Evolutionary conservation across 2,329 filamentous ascomycete species (phyloP).

Genomic region (Penicillium corylophilum): DNA sequence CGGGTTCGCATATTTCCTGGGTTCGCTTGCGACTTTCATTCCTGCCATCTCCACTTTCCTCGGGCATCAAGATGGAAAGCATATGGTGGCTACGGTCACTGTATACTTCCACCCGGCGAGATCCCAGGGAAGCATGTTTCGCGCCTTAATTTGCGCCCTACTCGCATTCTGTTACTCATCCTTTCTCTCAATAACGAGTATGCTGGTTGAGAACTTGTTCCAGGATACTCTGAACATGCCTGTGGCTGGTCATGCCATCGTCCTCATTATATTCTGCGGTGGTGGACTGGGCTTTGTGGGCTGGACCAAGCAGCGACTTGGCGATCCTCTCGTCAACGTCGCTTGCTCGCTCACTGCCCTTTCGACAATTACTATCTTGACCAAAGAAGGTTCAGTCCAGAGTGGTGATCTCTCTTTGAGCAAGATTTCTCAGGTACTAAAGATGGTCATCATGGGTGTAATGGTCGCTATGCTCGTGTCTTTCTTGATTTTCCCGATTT

Average conservation of each 20-base stretch:
- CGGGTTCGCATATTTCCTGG: conserved; percentile 82
- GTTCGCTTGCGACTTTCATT: conserved; percentile 82
- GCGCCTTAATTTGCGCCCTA: conserved; percentile 74
- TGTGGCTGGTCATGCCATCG: conserved; percentile 71
- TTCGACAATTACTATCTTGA: conserved; percentile 83
- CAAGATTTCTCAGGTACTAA: conserved; percentile 78
- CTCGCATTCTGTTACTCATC: conserved; percentile 77
- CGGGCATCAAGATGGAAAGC: conserved; percentile 85
- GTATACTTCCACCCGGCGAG: conserved; percentile 93
- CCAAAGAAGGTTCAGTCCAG: conserved; percentile 86
- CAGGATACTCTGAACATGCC: conserved; percentile 65
- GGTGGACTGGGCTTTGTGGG: conserved; percentile 83
- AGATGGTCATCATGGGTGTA: conserved; percentile 80
- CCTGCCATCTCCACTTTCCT: conserved; percentile 69
- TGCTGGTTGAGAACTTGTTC: conserved; percentile 83
- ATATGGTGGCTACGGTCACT: conserved; percentile 88
- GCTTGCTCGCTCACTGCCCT: conserved; percentile 83
- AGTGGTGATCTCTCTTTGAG: conserved; percentile 75
- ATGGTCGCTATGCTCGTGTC: conserved; percentile 70
- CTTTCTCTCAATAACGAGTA: conserved; percentile 75
- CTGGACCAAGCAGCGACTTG: conserved; percentile 79
- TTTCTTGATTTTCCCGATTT: conserved; percentile 73
- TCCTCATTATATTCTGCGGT: conserved; percentile 80
- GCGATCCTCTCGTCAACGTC: conserved; percentile 77
- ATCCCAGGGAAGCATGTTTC: conserved; percentile 83